phyloP scores from a whole-genome alignment of 2,329 filamentous ascomycete species.

The Pseudogymnoascus sp. region DNA sequence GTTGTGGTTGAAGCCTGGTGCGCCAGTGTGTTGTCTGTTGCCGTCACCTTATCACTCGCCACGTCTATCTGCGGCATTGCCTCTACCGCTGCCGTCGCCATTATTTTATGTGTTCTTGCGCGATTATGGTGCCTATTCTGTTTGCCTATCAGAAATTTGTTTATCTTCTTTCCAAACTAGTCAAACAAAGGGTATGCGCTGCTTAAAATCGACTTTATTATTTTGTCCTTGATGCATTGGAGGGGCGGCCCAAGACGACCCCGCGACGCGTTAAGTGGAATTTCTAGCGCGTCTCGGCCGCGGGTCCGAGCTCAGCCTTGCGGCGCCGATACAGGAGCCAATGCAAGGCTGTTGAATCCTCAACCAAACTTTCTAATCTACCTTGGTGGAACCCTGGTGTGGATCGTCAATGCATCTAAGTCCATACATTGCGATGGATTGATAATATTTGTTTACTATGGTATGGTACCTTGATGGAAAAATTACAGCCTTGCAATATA shows the following conservation, averaged over 20 bases:
- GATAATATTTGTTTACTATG: not conserved
- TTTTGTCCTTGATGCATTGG: not conserved
- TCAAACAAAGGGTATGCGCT: not conserved
- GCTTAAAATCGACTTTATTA: constrained; percentile 1
- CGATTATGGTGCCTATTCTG: not conserved
- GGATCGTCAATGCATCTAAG: not conserved
- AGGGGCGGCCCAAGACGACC: not conserved
- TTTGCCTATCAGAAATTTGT: not conserved
- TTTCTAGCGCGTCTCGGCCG: constrained; percentile 4
- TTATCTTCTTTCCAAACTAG: not conserved
- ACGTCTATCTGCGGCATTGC: not conserved
- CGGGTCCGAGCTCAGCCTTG: not conserved
- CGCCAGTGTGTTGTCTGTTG: not conserved
- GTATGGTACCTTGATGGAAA: not conserved
- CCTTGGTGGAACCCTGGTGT: not conserved
- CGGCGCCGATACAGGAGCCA: not conserved
- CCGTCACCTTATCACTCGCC: not conserved
- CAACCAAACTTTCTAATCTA: not conserved
- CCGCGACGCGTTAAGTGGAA: constrained; percentile 8
- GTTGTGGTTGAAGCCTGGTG: not conserved
- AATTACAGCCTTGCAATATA: not conserved
- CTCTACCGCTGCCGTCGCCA: not conserved
- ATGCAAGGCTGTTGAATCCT: not conserved
- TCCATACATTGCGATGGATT: not conserved
- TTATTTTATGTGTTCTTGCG: not conserved